These are phyloP conservation scores for Nitzschia sp. DNA, from an alignment of 108 stramenopile genomes.

Conservation along the genomic window DNA sequence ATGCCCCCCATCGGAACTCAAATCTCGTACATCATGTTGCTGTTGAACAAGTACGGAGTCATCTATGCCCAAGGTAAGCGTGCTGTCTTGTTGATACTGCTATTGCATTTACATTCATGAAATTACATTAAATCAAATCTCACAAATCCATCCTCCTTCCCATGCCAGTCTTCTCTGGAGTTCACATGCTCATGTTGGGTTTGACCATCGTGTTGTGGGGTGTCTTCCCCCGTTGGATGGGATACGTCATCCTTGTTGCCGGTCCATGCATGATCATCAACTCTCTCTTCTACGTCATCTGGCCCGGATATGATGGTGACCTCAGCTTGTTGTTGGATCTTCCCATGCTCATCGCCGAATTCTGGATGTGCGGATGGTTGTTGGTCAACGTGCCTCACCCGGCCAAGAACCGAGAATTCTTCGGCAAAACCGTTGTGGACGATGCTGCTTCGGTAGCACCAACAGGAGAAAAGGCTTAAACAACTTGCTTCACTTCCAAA, in stretches of 20 bases:
- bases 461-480: neutral
- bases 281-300: conserved; percentile 17
- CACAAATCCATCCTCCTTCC: neutral
- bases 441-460: neutral
- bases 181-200: conserved; percentile 28
- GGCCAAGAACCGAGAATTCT: conserved; percentile 13
- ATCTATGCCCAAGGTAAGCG: conserved; percentile 21
- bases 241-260: conserved; percentile 21
- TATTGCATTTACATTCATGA: neutral
- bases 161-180: conserved; percentile 24
- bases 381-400: conserved; percentile 37
- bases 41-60: conserved; percentile 34
- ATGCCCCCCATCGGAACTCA: conserved; percentile 36
- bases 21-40: conserved; percentile 27
- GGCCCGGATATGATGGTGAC: conserved; percentile 25
- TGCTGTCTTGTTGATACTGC: neutral
- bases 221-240: conserved; percentile 36
- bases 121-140: no score
- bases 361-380: conserved; percentile 40
- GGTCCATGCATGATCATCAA: conserved; percentile 29
- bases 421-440: neutral
- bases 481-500: neutral
- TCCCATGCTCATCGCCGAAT: conserved; percentile 25
- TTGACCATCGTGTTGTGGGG: conserved; percentile 29
- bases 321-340: conserved; percentile 15